These are phyloP conservation scores for Blumeria hordei DNA, from an alignment of 2,329 filamentous ascomycete genomes.

Conservation along the genomic window DNA sequence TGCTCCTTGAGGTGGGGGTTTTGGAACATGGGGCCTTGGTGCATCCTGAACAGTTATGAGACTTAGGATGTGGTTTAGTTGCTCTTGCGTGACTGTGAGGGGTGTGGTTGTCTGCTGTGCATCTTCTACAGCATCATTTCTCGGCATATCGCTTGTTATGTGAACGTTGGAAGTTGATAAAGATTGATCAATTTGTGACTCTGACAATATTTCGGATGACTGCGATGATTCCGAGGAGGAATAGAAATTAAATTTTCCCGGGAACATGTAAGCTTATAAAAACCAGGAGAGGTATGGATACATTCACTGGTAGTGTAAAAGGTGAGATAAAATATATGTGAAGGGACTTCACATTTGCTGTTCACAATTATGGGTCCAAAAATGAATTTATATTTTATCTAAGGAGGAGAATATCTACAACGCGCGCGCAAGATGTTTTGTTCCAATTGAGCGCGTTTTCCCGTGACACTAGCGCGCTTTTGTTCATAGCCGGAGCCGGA, in stretches of 20 bases:
- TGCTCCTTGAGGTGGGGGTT: neutral
- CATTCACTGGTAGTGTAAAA: neutral
- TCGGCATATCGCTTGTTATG: neutral
- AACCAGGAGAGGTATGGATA: neutral
- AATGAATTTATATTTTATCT: neutral
- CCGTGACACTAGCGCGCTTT: neutral
- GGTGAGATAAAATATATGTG: neutral
- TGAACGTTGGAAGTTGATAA: neutral
- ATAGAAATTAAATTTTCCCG: neutral
- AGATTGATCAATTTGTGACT: neutral
- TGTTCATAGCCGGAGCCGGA: neutral
- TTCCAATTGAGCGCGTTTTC: neutral
- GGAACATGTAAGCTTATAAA: neutral
- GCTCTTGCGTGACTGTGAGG: neutral
- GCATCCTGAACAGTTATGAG: neutral
- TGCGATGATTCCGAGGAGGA: neutral
- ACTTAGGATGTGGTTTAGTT: neutral
- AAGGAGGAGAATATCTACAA: neutral
- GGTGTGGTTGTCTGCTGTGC: neutral
- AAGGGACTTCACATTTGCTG: neutral
- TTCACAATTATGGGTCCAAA: neutral
- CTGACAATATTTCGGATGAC: neutral
- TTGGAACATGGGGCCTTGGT: neutral
- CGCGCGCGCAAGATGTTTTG: neutral
- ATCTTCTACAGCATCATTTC: neutral